Base-by-base conservation (phyloP, 148 eudicot species). In the Camellia sinensis region DNA sequence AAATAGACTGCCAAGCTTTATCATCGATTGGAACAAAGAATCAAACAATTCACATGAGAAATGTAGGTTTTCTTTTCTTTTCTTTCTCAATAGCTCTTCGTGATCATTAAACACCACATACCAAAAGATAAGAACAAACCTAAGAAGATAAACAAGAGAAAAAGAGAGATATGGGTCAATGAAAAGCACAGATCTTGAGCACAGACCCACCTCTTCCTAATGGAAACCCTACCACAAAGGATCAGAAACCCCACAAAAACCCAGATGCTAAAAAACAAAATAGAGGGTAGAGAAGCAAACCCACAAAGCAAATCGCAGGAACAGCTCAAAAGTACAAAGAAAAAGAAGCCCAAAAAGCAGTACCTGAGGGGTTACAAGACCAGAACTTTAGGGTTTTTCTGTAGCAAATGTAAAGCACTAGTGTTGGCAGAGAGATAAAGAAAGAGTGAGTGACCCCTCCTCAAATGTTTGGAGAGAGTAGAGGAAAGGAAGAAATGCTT, bases 331-430 rank as follows among this genome's bases (percentile, higher is more conserved):
- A 81, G 79, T 54, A 48, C 6, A 61, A 17, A 60, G 22, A 78
- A 65, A 57, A 74, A 71, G 14, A 21, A 63, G 72, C 72, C 60
- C 77, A 80, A 83, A 77, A 74, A 76, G 74, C 57, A 76, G 75
- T 72, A 81, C 82, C 87, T 77, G 80, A 78, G 61, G 52, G 80
- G 72, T 62, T 53, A 72, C 86, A 87, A 86, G 87, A 87, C 84
- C 75, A 75, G 71, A 86, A 81, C 84, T 84, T 83, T 83, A 83
- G 89, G 87, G 81, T 82, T 86, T 75, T 70, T 78, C 83, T 82
- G 73, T 15, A 73, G 73, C 70, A 80, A 50, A 80, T 68, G 77
- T 62, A 80, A 64, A 54, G 68, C 40, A 48, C 10, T n/a, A 75
- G 40, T 65, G 84, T 72, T 17, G 77, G 60, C 37, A 29, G 81